Evolutionary conservation across 179 eudicot species (phyloP), one percentile per base, ranked within the genome.

Genomic region (Pouteria campechiana): DNA sequence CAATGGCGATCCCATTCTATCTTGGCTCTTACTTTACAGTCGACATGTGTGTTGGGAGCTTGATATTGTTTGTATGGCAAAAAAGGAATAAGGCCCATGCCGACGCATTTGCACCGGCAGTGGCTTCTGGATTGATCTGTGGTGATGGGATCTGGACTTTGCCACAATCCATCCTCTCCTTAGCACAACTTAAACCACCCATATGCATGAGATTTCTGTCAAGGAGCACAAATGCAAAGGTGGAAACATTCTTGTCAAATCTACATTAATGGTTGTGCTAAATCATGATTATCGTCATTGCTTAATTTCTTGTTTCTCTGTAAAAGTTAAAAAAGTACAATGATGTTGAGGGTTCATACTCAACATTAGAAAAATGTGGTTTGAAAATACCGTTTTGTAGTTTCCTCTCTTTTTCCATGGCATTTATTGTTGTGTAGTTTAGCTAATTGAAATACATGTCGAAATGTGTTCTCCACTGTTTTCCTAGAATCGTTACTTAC

Each of bases 1-100:
- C 65, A 22, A 65, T 65, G 65, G 72, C 73, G 11, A 61, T 67
- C 2, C 73, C 73, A 4, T 67, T 67, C 34, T 60, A 55, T 25
- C 19, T 67, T 6, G 72, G 72, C 2, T 34, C 61, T 3, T 49
- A 48, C 38, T 59, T 59, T 19, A 57, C 61, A 3, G 54, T 65
- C 12, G 72, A 59, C 14, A 59, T 65, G 72, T 50, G 58, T 37
- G 50, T 65, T 20, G 72, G 72, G 13, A 65, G 61, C 41, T 27
- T 60, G 19, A 54, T 65, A 6, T 57, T 65, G 1, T 65, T 22
- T 24, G 14, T 59, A 1, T 65, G 72, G 72, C 33, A 32, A 31
- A 54, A 31, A 37, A 24, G 17, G 9, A 39, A 65, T 32, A 65
- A 45, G 37, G 64, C 38, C 2, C 23, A 41, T 1, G 72, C 72